Conservation (phyloP, 179 eudicot genomes). For the Camellia oleifera region DNA sequence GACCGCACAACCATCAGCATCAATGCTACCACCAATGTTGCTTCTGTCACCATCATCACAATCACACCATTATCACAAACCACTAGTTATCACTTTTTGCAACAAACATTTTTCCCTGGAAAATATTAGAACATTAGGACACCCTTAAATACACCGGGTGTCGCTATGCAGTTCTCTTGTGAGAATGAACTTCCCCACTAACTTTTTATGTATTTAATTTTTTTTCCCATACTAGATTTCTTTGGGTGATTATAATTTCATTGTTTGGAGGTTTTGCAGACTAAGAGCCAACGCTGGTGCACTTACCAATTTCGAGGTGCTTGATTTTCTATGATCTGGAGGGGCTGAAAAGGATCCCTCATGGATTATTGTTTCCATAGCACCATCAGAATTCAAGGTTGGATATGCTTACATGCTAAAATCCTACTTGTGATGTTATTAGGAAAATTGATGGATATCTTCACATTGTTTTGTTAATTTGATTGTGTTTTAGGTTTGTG, state of each 20-base stretch:
- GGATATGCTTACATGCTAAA: not conserved
- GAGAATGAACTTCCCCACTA: not conserved
- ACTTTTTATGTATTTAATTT: no score
- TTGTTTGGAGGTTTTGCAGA: conserved; percentile 35
- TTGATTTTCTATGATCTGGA: conserved; percentile 60
- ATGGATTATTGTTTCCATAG: conserved; percentile 54
- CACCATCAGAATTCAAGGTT: conserved; percentile 73
- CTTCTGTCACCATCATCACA: no score
- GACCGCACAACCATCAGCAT: no score
- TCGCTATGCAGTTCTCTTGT: not conserved
- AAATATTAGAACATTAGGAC: no score
- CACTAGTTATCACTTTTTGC: no score
- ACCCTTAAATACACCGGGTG: not conserved
- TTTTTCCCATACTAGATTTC: not conserved
- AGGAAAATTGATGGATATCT: not conserved
- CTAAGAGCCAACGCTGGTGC: conserved; percentile 53
- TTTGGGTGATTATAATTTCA: not conserved
- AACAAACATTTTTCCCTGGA: no score
- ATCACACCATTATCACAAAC: no score
- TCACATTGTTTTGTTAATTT: not conserved
- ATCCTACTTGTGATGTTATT: not conserved
- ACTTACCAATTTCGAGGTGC: conserved; percentile 86
- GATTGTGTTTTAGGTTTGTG: conserved; percentile 53
- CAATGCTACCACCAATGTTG: no score
- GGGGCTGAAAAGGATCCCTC: conserved; percentile 75